Base-by-base conservation (phyloP, 495 filamentous ascomycete genomes). In the Massariosphaeria phaeospora region DNA sequence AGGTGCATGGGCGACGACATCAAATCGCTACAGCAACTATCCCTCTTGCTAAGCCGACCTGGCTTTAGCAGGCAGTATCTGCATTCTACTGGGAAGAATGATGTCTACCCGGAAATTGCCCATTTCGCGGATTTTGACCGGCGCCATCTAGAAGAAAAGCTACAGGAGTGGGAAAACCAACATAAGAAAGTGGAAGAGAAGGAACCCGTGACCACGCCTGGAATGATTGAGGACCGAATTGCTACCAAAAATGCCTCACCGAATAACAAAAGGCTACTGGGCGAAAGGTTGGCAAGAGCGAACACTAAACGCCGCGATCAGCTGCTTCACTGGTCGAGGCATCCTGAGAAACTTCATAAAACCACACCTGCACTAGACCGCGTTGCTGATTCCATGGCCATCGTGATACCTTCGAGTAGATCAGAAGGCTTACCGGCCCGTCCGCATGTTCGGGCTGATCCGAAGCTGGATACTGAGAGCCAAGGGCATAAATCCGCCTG, bases 271-370 rank as follows among this genome's bases (percentile, higher is more conserved):
- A 43, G 18, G 24, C 12, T 34, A 10, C 41, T 54, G 17, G 24
- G 13, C 7, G 26, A 27, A 26, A 21, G 51, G 26, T n/a, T 54
- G 1, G 51, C 51, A 1, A 46, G n/a, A 15, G 39, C 51, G 17
- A 54, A 54, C 24, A 54, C 51, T 5, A 33, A 20, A 46, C 51
- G 41, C 13, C 39, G 51, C 12, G 40, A 54, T 20, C 51, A 54
- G 30, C 40, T 54, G 8, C 29, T 44, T 18, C 38, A 54, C 24
- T 54, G 51, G 51, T 33, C 41, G 2, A 29, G 12, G 15, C 29
- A 38, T 43, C 51, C 51, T 7, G 40, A 54, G 13, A n/a, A 45
- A 26, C 15, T 30, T 15, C 27, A 2, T 7, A 10, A 11, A 33
- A n/a, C n/a, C n/a, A n/a, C n/a, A n/a, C n/a, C n/a, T n/a, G n/a